phyloP scores from a whole-genome alignment of 345 rosid species.

The Rubroshorea leprosula region DNA sequence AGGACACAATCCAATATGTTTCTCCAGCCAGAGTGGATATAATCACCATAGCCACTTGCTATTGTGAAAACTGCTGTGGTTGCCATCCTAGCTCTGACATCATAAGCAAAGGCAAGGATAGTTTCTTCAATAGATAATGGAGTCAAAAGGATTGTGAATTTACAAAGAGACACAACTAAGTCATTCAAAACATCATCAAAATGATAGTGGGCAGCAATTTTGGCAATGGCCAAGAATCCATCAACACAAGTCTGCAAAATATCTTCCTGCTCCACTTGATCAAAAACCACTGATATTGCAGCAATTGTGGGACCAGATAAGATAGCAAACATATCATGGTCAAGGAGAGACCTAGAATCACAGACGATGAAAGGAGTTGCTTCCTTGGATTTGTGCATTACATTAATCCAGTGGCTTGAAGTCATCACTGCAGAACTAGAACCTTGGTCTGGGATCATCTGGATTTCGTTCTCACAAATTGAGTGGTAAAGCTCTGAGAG shows the following conservation, averaged over 20 bases:
- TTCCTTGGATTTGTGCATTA: conserved; percentile 57
- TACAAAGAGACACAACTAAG: conserved; percentile 62
- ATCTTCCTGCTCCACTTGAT: conserved; percentile 66
- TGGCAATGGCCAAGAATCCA: conserved; percentile 67
- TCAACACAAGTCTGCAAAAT: conserved; percentile 52
- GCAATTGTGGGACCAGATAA: conserved; percentile 61
- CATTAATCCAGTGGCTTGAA: conserved; percentile 57
- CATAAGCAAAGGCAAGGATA: conserved; percentile 55
- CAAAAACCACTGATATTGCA: conserved; percentile 70
- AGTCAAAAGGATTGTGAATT: conserved; percentile 48
- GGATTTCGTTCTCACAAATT: conserved; percentile 65
- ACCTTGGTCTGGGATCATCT: conserved; percentile 63
- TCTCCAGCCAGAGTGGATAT: conserved; percentile 55
- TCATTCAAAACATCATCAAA: conserved; percentile 56
- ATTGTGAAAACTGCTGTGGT: conserved; percentile 56
- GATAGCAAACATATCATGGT: conserved; percentile 59
- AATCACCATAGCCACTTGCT: conserved; percentile 63
- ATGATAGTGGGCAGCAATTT: conserved; percentile 52
- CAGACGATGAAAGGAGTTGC: conserved; percentile 46
- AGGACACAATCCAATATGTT: conserved; percentile 55
- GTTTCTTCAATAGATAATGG: conserved; percentile 47
- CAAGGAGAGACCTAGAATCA: conserved; percentile 44
- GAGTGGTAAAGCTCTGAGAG: conserved; percentile 61
- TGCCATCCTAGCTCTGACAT: conserved; percentile 55
- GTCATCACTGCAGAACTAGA: conserved; percentile 51